A percentile compares a stretch with the other conserved stretches of the same genome.
Evolutionary conservation across 345 rosid genomes (phyloP).

Genomic region (Microthlaspi erraticum): DNA sequence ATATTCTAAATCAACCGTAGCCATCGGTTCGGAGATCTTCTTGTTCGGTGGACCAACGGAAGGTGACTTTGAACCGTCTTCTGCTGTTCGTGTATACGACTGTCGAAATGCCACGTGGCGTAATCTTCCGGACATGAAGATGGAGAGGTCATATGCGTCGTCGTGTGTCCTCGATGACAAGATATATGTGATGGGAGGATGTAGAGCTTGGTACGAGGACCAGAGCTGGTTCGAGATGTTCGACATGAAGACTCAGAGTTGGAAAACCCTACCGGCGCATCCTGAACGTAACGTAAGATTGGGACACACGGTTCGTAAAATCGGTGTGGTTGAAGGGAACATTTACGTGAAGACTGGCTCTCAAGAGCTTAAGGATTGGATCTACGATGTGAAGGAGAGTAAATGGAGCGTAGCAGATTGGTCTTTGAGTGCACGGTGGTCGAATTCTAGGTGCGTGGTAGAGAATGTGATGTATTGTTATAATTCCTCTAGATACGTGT

Average conservation of each 20-base stretch:
- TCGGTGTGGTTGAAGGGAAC: conserved; percentile 8
- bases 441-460: conserved; percentile 29
- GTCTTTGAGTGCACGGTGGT: neutral
- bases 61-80: conserved; percentile 25
- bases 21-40: conserved; percentile 54
- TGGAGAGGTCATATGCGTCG: conserved; percentile 60
- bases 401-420: conserved; percentile 22
- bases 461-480: conserved; percentile 31
- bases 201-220: neutral
- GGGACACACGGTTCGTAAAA: neutral
- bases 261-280: conserved; percentile 15
- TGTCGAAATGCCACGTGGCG: conserved; percentile 67
- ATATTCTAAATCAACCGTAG: conserved; percentile 34
- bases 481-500: neutral
- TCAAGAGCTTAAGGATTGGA: neutral
- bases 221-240: conserved; percentile 25
- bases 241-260: conserved; percentile 22
- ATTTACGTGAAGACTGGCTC: conserved; percentile 15
- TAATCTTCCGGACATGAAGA: conserved; percentile 56
- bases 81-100: conserved; percentile 64
- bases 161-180: conserved; percentile 53
- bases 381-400: conserved; percentile 23
- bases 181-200: conserved; percentile 59
- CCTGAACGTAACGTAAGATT: neutral
- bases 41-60: conserved; percentile 59